Base-by-base conservation (phyloP, 2,329 filamentous ascomycete genomes). In the Aspergillus nomiae region DNA sequence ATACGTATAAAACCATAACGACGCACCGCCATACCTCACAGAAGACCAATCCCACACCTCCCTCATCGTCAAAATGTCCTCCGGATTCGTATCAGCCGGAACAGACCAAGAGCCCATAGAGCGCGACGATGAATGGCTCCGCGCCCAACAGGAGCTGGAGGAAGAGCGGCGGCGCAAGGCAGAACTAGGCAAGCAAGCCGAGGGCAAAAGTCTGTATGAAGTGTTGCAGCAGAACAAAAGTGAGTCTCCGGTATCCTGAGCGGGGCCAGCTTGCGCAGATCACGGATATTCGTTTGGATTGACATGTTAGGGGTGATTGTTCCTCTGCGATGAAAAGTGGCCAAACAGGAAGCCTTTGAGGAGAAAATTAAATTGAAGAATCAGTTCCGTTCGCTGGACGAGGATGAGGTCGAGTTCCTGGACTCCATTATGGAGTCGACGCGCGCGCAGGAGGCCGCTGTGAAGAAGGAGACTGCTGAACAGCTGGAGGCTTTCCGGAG, bases 401-500 rank as follows among this genome's bases (percentile, higher is more conserved):
- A 84, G 63, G 82, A 84, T 62, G 82, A 84, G 66, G 75, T 84
- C 54, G 82, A 84, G 3, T 84, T 84, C 63, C 73, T 84, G 4
- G 82, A 89, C 64, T 85, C 84, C 0, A 79, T 89, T 2, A 77
- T 86, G 38, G 85, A 88, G 67, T 83, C 82, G 8, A 85, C 84
- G 30, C 80, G 86, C 30, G 83, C 82, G 26, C 80, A 87, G 70
- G 87, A 89, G 68, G 82, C 79, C 2, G 83, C 81, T 4, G 80
- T 89, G 51, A 84, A 81, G 69, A 85, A 82, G 67, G 85, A 89
- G 67, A 89, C 86, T 0, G 77, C 78, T 6, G 85, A 87, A 65
- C 84, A 86, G 69, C 75, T 90, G 12, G 85, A 87, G 46, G 70
- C 80, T 1, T 90, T 89, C 67, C 82, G 86, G 34, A 82, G 81